A percentile compares a stretch with the other conserved stretches of the same genome.
Evolutionary conservation across 345 rosid genomes (phyloP).

Genomic region (Zanthoxylum bungeanum): DNA sequence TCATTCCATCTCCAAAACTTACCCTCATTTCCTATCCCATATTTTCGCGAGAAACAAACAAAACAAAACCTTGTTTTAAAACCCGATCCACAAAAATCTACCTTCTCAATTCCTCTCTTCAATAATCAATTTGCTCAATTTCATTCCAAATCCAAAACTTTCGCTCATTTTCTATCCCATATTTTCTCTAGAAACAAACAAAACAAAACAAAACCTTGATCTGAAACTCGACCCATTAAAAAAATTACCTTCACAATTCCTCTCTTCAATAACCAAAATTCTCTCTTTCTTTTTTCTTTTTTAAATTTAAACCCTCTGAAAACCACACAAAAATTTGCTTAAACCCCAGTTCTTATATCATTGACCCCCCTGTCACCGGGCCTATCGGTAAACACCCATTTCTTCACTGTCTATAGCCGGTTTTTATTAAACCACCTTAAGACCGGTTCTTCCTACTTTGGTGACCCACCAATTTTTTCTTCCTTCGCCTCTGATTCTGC

Average conservation of each 20-base stretch:
- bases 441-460: constrained; percentile 36
- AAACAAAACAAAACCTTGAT: too few relatives aligned
- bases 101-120: constrained; percentile 22
- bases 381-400: constrained; percentile 28
- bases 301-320: constrained; percentile 44
- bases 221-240: too few relatives aligned
- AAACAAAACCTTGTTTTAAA: constrained; percentile 26
- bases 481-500: constrained; percentile 32
- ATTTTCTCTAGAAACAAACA: too few relatives aligned
- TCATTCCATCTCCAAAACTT: constrained; percentile 11
- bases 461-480: constrained; percentile 36
- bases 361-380: constrained; percentile 44
- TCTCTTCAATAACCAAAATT: too few relatives aligned
- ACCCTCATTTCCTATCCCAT: constrained; percentile 45
- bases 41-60: constrained; percentile 31
- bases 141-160: too few relatives aligned
- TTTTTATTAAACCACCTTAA: constrained; percentile 20
- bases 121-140: too few relatives aligned
- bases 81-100: constrained; percentile 28
- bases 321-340: constrained; percentile 46
- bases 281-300: background rate
- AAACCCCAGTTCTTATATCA: constrained; percentile 52
- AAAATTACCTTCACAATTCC: too few relatives aligned
- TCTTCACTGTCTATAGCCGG: constrained; percentile 40
- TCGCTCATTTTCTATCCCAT: too few relatives aligned